phyloP scores from a whole-genome alignment of 306 rosid genomes.

The Medicago lupulina region DNA sequence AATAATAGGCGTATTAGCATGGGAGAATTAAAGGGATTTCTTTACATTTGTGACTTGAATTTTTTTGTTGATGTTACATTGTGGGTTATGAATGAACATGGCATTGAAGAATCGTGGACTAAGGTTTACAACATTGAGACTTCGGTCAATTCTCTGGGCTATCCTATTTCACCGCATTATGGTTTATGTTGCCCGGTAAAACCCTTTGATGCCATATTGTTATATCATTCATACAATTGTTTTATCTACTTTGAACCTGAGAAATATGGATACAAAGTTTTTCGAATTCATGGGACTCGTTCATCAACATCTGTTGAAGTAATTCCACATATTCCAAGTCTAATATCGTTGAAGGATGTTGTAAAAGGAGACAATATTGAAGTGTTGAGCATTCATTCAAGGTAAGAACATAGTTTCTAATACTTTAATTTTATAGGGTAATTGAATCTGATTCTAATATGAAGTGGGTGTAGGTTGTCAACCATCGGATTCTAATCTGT shows the following conservation, averaged over 20 bases:
- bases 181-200: neutral
- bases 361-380: conserved; percentile 9
- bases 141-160: neutral
- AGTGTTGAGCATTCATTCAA: neutral
- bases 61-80: neutral
- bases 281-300: neutral
- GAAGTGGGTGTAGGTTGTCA: too few relatives aligned
- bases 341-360: neutral
- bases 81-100: conserved; percentile 39
- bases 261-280: neutral
- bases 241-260: neutral
- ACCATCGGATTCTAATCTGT: too few relatives aligned
- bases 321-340: conserved; percentile 6
- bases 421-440: too few relatives aligned
- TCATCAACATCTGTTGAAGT: neutral
- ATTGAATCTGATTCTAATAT: too few relatives aligned
- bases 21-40: conserved; percentile 16
- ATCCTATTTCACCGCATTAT: too few relatives aligned
- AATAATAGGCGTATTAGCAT: neutral
- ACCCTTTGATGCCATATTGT: neutral
- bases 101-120: conserved; percentile 28
- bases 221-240: neutral
- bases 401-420: neutral
- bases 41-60: neutral
- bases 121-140: neutral